Evolutionary conservation across 148 eudicot genomes (phyloP).

Genomic region (Rhododendron ovatum): DNA sequence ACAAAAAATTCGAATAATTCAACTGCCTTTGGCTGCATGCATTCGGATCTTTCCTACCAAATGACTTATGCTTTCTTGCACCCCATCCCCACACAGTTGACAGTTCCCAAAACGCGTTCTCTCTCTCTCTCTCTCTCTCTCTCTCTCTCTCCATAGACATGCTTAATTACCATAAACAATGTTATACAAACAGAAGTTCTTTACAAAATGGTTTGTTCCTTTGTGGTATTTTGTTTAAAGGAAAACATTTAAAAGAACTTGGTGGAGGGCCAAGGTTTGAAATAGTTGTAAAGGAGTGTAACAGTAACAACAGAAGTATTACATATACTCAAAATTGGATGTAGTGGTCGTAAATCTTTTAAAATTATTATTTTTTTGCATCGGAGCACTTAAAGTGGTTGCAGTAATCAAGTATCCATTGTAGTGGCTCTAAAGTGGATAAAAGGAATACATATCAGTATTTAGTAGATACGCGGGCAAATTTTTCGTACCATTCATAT

Average conservation of each 20-base stretch:
- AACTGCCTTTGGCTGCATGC: constrained; percentile 41
- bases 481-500: no score
- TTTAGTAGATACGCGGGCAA: no score
- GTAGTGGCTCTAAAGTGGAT: not conserved
- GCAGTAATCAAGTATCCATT: not conserved
- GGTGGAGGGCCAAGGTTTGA: no score
- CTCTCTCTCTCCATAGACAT: not conserved
- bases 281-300: no score
- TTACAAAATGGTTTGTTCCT: not conserved
- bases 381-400: not conserved
- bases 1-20: constrained; percentile 12
- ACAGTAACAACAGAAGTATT: no score
- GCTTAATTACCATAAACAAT: not conserved
- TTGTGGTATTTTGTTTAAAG: not conserved
- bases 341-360: not conserved
- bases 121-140: not conserved
- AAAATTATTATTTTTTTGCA: no score
- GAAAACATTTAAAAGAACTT: not conserved
- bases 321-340: not conserved
- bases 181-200: not conserved
- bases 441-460: not conserved
- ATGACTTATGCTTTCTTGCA: constrained; percentile 30
- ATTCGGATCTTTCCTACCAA: constrained; percentile 32
- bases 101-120: constrained; percentile 15
- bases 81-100: constrained; percentile 18